Percentiles rank a stretch among this genome's conserved stretches.
Evolutionary conservation across 2,329 filamentous ascomycete genomes (phyloP).

Genomic region (Curvularia sp.): DNA sequence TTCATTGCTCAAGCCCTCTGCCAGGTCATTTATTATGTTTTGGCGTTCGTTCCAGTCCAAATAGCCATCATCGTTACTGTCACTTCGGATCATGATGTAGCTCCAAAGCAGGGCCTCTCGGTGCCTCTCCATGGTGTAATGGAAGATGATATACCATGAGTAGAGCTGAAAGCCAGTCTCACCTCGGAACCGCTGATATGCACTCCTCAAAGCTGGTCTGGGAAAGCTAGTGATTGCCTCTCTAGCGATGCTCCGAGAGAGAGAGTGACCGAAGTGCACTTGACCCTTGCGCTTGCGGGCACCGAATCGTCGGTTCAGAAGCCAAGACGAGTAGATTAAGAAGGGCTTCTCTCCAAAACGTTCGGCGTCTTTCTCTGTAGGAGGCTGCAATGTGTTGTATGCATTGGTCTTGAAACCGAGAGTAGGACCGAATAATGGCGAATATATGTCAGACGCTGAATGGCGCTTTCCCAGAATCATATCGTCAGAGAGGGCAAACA

Average conservation of each 20-base stretch:
- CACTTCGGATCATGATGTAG: constrained; percentile 52
- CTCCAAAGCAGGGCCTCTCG: constrained; percentile 55
- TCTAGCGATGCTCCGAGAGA: constrained; percentile 50
- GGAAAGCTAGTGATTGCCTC: constrained; percentile 55
- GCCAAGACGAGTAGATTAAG: constrained; percentile 55
- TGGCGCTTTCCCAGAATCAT: constrained; percentile 55
- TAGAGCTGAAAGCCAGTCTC: constrained; percentile 55
- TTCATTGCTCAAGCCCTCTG: constrained; percentile 48
- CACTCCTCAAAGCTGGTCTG: constrained; percentile 49
- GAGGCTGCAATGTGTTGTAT: constrained; percentile 51
- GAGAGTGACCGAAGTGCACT: constrained; percentile 53
- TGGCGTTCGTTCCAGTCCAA: constrained; percentile 52
- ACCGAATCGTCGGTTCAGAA: constrained; percentile 56
- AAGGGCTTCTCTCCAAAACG: constrained; percentile 56
- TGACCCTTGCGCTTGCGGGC: constrained; percentile 54
- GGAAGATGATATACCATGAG: constrained; percentile 54
- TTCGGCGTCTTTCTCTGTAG: constrained; percentile 41
- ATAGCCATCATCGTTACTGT: constrained; percentile 51
- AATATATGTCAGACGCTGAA: constrained; percentile 54
- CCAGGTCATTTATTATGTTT: constrained; percentile 47
- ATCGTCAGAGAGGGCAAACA: constrained; percentile 55
- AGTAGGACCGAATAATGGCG: constrained; percentile 53
- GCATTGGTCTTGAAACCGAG: constrained; percentile 54
- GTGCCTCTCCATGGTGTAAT: constrained; percentile 56
- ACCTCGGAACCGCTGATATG: constrained; percentile 53